Evolutionary conservation across 2,329 filamentous ascomycete species (phyloP).

Genomic region (Monosporascus sp.): DNA sequence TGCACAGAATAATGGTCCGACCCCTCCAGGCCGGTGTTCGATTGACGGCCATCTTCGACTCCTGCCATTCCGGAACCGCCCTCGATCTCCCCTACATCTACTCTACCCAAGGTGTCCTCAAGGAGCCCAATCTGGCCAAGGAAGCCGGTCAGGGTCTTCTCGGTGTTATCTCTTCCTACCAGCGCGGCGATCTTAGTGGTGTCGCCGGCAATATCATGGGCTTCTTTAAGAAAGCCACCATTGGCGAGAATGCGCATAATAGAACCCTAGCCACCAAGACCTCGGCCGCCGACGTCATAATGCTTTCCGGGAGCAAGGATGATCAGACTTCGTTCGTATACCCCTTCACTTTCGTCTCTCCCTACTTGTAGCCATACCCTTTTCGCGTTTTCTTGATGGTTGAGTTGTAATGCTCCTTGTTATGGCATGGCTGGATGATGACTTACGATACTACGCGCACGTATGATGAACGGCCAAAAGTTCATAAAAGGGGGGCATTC

Average conservation of each 20-base stretch:
- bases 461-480: not conserved
- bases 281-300: constrained; percentile 89
- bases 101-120: constrained; percentile 74
- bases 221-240: constrained; percentile 82
- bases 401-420: not conserved
- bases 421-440: not conserved
- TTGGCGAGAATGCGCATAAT: constrained; percentile 70
- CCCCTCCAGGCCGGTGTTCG: constrained; percentile 79
- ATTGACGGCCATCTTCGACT: constrained; percentile 77
- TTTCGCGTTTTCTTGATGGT: not conserved
- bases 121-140: constrained; percentile 76
- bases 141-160: constrained; percentile 71
- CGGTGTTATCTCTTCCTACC: constrained; percentile 71
- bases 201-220: constrained; percentile 77
- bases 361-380: constrained; percentile 7
- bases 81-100: constrained; percentile 77
- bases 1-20: constrained; percentile 72
- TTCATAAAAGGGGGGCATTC: not conserved
- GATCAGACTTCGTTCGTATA: constrained; percentile 76
- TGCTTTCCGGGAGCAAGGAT: constrained; percentile 97
- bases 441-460: not conserved
- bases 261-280: constrained; percentile 85
- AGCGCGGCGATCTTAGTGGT: constrained; percentile 75
- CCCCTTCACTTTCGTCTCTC: constrained; percentile 19
- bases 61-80: constrained; percentile 73